Base-by-base conservation (phyloP, 352 stramenopile species). In the Elongisporangium anandrum region DNA sequence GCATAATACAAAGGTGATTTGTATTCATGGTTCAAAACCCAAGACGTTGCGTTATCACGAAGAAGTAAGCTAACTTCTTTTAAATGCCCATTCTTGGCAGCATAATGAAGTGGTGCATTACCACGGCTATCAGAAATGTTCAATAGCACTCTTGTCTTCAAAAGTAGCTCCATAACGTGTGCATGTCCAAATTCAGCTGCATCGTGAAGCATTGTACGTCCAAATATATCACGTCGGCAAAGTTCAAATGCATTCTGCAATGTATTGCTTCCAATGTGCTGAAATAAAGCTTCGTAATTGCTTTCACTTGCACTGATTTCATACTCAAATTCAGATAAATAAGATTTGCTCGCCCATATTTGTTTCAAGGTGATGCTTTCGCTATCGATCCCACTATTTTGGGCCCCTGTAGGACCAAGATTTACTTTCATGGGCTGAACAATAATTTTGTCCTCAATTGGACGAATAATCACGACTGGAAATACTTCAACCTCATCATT, bases 401-500 rank as follows among this genome's bases (percentile, higher is more conserved):
- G 29, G 13, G 9, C 13, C 1, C 1, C 29, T 39, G 29, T 13
- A 39, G 29, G 6, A 4, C 34, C 34, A 2, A 17, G 10, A 17
- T 9, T 45, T 2, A 17, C 17, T 17, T 45, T 9, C 5, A 12
- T 9, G 4, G 34, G 34, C 4, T 17, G 34, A 17, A 84, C 54
- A 20, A 69, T 63, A 23, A 80, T 24, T 15, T 70, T 50, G 2
- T 75, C 59, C 21, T 72, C 73, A 12, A 71, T 47, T 6, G 79
- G 77, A 19, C 75, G 77, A 64, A 89, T 74, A 26, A 83, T 39
- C 52, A 89, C 59, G 15, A 87, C 75, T 9, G 79, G 79, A 45
- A 86, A 89, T 5, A 87, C 79, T 58, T 89, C 79, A 15, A 89
- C 73, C 57, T 89, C 62, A 26, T 85, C 73, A 17, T 79, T 71